A percentile compares a stretch with the other conserved stretches of the same genome.
Evolutionary conservation across 2,329 filamentous ascomycete species (phyloP).

Genomic region (Fusarium redolens): DNA sequence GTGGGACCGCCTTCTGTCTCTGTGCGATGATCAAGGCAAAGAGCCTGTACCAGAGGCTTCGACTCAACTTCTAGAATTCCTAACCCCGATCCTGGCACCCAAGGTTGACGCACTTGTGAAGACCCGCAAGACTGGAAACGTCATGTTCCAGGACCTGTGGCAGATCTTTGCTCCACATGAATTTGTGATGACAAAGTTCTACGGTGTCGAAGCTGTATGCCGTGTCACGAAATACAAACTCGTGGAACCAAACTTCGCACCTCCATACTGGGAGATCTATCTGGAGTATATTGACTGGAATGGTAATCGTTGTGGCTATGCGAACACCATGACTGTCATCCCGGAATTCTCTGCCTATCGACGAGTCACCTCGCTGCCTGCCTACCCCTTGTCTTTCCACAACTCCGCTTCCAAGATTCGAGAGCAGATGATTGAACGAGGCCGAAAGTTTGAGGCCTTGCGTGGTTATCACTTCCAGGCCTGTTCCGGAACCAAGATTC

Average conservation of each 20-base stretch:
- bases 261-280: constrained; percentile 40
- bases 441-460: constrained; percentile 48
- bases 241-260: fast-evolving
- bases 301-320: constrained; percentile 47
- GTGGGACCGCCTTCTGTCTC: constrained; percentile 2
- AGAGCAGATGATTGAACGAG: constrained; percentile 44
- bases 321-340: constrained; percentile 41
- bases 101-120: constrained; percentile 42
- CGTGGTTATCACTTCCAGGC: constrained; percentile 49
- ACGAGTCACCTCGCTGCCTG: constrained; percentile 43
- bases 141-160: constrained; percentile 49
- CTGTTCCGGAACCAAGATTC: constrained; percentile 46
- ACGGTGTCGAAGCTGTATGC: constrained; percentile 51
- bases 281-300: constrained; percentile 54
- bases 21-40: not conserved
- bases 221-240: constrained; percentile 48
- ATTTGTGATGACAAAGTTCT: constrained; percentile 47
- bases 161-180: constrained; percentile 51
- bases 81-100: constrained; percentile 46
- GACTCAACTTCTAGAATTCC: constrained; percentile 44
- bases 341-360: constrained; percentile 42
- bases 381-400: constrained; percentile 47
- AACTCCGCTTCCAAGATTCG: constrained; percentile 40
- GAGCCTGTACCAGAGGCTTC: not conserved
- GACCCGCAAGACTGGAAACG: constrained; percentile 46